phyloP scores from a whole-genome alignment of 2,329 filamentous ascomycete species.

The Neonectria neomacrospora region DNA sequence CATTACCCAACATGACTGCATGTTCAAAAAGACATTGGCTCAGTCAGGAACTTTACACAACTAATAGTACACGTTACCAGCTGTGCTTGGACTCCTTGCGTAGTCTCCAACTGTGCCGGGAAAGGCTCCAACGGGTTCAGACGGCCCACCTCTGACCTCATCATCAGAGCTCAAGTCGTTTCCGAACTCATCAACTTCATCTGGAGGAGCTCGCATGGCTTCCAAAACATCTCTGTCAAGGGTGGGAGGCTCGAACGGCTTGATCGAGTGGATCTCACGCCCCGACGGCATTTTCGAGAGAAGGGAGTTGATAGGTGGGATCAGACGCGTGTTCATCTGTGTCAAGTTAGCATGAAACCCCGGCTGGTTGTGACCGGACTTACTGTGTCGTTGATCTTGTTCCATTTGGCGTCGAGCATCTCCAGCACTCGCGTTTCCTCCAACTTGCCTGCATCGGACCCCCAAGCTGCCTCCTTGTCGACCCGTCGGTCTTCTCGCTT shows the following conservation, averaged over 20 bases:
- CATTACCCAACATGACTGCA: background rate
- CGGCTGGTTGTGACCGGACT: slow-evolving; percentile 40
- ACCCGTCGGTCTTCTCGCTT: slow-evolving; percentile 82
- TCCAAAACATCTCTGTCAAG: slow-evolving; percentile 75
- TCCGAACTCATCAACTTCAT: slow-evolving; percentile 48
- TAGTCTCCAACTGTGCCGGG: slow-evolving; percentile 59
- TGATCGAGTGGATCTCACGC: slow-evolving; percentile 82
- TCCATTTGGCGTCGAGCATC: slow-evolving; percentile 90
- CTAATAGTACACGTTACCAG: slow-evolving; percentile 54
- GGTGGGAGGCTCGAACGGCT: slow-evolving; percentile 72
- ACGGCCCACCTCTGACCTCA: slow-evolving; percentile 46
- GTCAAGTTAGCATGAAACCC: slow-evolving; percentile 23
- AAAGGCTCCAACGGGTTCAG: slow-evolving; percentile 60
- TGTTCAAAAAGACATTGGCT: background rate
- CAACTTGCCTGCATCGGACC: slow-evolving; percentile 82
- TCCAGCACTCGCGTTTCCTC: slow-evolving; percentile 89
- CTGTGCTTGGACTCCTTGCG: slow-evolving; percentile 42
- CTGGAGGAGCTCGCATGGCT: slow-evolving; percentile 60
- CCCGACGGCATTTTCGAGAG: slow-evolving; percentile 86
- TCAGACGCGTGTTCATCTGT: slow-evolving; percentile 81
- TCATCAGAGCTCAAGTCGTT: slow-evolving; percentile 54
- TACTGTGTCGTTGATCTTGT: slow-evolving; percentile 91
- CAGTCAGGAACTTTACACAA: background rate
- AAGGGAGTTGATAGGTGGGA: slow-evolving; percentile 78
- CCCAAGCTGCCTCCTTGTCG: slow-evolving; percentile 79